Evolutionary conservation across 257 asterid genomes (phyloP).

Genomic region (Rehmannia glutinosa): DNA sequence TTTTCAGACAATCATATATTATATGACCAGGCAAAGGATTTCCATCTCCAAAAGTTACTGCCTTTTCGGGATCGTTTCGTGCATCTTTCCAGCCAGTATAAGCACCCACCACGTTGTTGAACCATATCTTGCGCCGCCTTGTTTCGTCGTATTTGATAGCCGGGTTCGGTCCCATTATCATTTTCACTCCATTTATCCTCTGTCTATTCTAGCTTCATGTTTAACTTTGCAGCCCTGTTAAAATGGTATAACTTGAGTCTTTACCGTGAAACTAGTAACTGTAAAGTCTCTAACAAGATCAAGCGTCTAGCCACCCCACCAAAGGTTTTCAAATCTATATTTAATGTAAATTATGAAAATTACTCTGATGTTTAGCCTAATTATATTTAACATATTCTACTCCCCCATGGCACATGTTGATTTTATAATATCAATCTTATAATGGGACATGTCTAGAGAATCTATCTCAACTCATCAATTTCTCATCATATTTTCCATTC

Average conservation of each 20-base stretch:
- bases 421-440: no score
- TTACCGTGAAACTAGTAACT: no score
- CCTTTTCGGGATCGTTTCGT: slow-evolving; percentile 69
- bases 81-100: slow-evolving; percentile 85
- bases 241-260: neutral
- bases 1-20: slow-evolving; percentile 54
- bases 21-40: slow-evolving; percentile 52
- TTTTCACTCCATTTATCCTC: slow-evolving; percentile 50
- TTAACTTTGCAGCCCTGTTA: slow-evolving; percentile 71
- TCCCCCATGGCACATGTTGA: no score
- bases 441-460: no score
- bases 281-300: no score
- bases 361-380: no score
- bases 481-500: no score
- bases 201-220: slow-evolving; percentile 83
- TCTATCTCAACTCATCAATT: no score
- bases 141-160: slow-evolving; percentile 55
- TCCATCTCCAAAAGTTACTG: slow-evolving; percentile 82
- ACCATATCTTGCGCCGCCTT: slow-evolving; percentile 71
- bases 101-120: slow-evolving; percentile 90
- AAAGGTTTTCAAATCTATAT: no score
- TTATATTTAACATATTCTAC: no score
- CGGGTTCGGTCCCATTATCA: slow-evolving; percentile 84
- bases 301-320: no score
- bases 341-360: no score